Conservation (phyloP, 305 asterid genomes). For the Solanum aculeatissimum region DNA sequence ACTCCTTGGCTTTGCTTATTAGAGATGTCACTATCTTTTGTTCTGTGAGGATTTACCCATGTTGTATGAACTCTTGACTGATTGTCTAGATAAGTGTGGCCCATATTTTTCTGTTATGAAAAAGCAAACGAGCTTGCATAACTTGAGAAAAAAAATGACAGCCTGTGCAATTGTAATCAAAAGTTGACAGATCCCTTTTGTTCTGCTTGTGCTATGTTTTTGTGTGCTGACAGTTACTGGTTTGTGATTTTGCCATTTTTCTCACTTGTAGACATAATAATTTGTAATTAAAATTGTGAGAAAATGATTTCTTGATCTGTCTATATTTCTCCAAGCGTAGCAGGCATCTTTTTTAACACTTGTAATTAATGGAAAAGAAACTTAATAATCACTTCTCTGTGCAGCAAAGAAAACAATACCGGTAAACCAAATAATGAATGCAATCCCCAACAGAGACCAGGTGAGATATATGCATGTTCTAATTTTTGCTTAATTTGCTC, state of each 20-base stretch:
- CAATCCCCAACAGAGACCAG: slow-evolving; percentile 68
- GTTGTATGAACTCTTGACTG: background rate
- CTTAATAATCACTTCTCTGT: slow-evolving; percentile 4
- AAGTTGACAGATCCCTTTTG: background rate
- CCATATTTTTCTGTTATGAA: background rate
- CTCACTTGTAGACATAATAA: background rate
- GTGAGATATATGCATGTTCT: slow-evolving; percentile 23
- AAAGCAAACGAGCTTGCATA: background rate
- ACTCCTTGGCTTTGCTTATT: background rate
- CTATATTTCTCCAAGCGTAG: background rate
- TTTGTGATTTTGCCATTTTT: background rate
- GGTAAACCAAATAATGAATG: slow-evolving; percentile 39
- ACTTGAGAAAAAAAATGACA: background rate
- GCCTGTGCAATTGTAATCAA: background rate
- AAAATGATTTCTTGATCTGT: background rate
- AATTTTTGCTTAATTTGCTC: background rate
- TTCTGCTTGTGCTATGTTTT: background rate
- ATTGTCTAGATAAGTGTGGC: background rate
- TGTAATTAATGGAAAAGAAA: background rate
- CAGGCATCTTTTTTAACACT: background rate
- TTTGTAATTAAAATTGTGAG: background rate
- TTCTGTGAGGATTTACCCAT: background rate
- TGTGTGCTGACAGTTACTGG: background rate
- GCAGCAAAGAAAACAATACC: slow-evolving; percentile 64
- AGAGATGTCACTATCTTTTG: background rate